Evolutionary conservation across 2,329 filamentous ascomycete genomes (phyloP), one percentile per base, ranked within the genome.

Genomic region (Aureobasidium uvarum): DNA sequence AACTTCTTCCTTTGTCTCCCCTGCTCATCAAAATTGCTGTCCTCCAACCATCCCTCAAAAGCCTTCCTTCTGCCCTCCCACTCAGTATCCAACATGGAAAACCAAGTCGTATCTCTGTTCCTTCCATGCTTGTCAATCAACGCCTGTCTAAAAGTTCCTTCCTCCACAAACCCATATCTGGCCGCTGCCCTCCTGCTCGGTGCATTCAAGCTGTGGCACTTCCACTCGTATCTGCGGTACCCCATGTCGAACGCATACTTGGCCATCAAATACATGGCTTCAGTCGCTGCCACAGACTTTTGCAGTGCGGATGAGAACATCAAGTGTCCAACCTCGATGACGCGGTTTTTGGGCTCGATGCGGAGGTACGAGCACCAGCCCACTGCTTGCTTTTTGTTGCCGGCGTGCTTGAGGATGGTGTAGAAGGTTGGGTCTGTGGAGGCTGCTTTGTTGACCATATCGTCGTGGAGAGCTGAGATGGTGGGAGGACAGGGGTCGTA

Each of bases 221-320:
- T 89, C 86, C 86, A 89, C 73, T 89, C 86, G 8, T 86, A 80
- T 10, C 86, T 77, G 5, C 81, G 72, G 70, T 84, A 86, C 0
- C 81, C 79, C 25, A 88, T 71, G 5, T 83, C 81, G 68, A 89
- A 84, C 0, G 80, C 80, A 62, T 85, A 77, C 43, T 76, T 76
- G 48, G 84, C 78, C n/a, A 87, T 72, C 2, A 89, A 74, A 66
- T 83, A 87, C 67, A 84, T 79, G 0, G 81, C 79, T 71, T 89
- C 86, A 0, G 85, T 89, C 0, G 85, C 82, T 6, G 78, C 79
- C 0, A 78, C 78, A 0, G 84, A 86, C n/a, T 81, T 79, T 71
- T 85, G 82, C 23, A 88, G 71, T 1, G 69, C 68, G 0, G 77
- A 73, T 0, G 82, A 79, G 68, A 84, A 83, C 11, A 86, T 75